Evolutionary conservation across 306 rosid genomes (phyloP), one percentile per base, ranked within the genome.

Genomic region (Ziziphus jujuba): DNA sequence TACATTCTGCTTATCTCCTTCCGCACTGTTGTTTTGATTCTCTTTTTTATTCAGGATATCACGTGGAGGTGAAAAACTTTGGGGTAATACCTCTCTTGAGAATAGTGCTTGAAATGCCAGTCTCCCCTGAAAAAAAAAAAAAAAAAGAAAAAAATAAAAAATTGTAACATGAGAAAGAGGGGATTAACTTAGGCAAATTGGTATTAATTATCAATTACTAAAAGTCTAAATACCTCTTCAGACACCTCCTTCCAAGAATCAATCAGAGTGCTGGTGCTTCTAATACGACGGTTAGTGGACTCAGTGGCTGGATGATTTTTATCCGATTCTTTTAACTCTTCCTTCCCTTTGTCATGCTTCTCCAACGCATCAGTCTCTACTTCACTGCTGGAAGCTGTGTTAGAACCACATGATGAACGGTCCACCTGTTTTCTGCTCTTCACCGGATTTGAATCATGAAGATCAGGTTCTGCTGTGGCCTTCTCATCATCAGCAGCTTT

Each of bases 321-420:
- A 70, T 90, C 92, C n/a, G 82, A 84, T 69, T 81, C 84, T 57
- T 77, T 75, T 36, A 60, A 53, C 65, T 85, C 95, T 75, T 87
- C 93, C 62, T 79, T 75, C 55, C 31, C 87, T 36, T 87, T 81
- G 69, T 62, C 90, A 20, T 77, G 81, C 85, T 86, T 93, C 84
- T 77, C 95, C 61, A 87, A 65, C 19, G 84, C 95, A 68, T 93
- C 95, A 19, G 89, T 90, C 85, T 93, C 99, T 51, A 73, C 71
- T 6, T 93, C 99, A 5, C 99, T 85, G 82, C 99, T 73, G 40
- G 97, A 93, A 62, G 97, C 22, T 77, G 96, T 80, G 76, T 90
- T 93, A 68, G 99, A 90, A 69, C 99, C 95, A 79, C 99, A 93
- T 0, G 99, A 93, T 61, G 99, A 90, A 52, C 95, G 90, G 80